phyloP scores from a whole-genome alignment of 202 grass and related monocot species.

The Saccharum hybrid region DNA sequence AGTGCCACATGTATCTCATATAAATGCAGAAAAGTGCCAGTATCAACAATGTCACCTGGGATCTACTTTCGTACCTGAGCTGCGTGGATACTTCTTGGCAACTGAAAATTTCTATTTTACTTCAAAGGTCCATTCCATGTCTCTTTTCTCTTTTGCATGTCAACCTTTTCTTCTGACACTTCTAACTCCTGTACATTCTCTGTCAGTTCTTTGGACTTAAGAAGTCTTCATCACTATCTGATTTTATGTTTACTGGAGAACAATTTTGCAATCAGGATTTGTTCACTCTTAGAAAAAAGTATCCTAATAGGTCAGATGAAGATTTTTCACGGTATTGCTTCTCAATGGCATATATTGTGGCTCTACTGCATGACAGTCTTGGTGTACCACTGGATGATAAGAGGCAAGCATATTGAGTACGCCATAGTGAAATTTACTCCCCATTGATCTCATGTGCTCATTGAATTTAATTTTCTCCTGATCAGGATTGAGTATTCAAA shows the following conservation, averaged over 20 bases:
- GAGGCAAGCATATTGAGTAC: constrained; percentile 55
- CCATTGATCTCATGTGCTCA: neutral
- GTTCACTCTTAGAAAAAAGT: constrained; percentile 57
- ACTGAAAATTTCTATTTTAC: constrained; percentile 98
- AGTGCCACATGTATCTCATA: constrained; percentile 29
- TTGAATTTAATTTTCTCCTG: neutral
- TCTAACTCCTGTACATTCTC: constrained; percentile 24
- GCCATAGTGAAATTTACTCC: constrained; percentile 14
- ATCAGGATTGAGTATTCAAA: constrained; percentile 86
- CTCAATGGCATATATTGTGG: constrained; percentile 64
- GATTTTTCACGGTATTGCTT: constrained; percentile 89
- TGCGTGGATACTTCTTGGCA: constrained; percentile 80
- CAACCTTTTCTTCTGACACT: neutral
- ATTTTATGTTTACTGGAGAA: constrained; percentile 69
- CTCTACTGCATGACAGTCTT: constrained; percentile 47
- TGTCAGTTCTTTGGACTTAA: constrained; percentile 78
- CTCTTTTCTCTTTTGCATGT: neutral
- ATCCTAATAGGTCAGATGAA: constrained; percentile 60
- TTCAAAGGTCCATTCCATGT: constrained; percentile 58
- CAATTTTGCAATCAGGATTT: constrained; percentile 78
- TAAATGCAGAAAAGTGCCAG: constrained; percentile 65
- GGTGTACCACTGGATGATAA: constrained; percentile 66
- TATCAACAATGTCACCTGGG: constrained; percentile 78
- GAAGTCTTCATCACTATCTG: constrained; percentile 61
- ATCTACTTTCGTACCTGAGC: constrained; percentile 77